phyloP scores from a whole-genome alignment of 371 early-diverging fungal species.

The Mucor piriformis region DNA sequence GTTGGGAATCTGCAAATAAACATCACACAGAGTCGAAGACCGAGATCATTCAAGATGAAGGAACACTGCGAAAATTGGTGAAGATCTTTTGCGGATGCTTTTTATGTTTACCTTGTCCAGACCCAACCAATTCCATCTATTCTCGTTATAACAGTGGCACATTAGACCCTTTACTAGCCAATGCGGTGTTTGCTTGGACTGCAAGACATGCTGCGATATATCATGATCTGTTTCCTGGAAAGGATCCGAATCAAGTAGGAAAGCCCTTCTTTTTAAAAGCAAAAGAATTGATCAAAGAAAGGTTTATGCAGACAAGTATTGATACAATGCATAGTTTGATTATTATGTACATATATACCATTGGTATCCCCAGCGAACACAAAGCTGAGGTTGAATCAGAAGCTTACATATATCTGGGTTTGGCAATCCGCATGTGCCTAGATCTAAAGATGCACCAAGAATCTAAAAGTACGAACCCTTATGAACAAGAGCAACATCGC shows the following conservation, averaged over 20 bases:
- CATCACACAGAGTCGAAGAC: not conserved
- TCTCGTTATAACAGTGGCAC: slow-evolving; percentile 20
- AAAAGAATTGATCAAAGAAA: slow-evolving; percentile 34
- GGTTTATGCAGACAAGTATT: slow-evolving; percentile 37
- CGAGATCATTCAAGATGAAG: slow-evolving; percentile 3
- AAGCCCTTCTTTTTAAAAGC: slow-evolving; percentile 43
- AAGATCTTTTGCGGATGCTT: slow-evolving; percentile 29
- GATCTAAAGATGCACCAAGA: slow-evolving; percentile 45
- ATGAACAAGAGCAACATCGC: slow-evolving; percentile 31
- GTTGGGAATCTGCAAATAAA: slow-evolving; percentile 37
- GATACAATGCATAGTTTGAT: slow-evolving; percentile 48
- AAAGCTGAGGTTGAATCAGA: slow-evolving; percentile 42
- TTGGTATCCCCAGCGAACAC: slow-evolving; percentile 37
- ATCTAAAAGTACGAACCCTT: slow-evolving; percentile 10
- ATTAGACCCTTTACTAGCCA: slow-evolving; percentile 37
- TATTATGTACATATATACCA: slow-evolving; percentile 54
- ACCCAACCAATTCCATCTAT: slow-evolving; percentile 16
- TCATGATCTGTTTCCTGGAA: slow-evolving; percentile 43
- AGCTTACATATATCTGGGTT: slow-evolving; percentile 50
- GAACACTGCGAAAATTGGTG: slow-evolving; percentile 24
- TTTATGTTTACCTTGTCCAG: slow-evolving; percentile 31
- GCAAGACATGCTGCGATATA: slow-evolving; percentile 53
- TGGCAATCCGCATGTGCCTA: slow-evolving; percentile 52
- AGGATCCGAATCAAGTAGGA: slow-evolving; percentile 51
- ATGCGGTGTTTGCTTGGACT: slow-evolving; percentile 51